Evolutionary conservation across 202 grass and related monocot genomes (phyloP), one percentile per base, ranked within the genome.

Genomic region (Schoenoplectus tabernaemontani): DNA sequence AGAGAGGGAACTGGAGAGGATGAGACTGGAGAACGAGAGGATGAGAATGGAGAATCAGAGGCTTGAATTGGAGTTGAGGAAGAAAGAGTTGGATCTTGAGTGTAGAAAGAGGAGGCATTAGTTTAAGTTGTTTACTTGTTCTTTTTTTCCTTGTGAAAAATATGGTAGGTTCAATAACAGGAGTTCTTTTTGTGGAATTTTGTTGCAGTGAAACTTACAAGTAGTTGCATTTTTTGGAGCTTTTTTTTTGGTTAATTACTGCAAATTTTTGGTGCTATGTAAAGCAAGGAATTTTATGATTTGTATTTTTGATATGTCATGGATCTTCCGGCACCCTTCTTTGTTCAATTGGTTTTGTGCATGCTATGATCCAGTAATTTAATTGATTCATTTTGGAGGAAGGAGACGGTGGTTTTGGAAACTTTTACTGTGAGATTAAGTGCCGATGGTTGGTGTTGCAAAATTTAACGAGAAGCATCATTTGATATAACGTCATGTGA

Each of bases 21-120:
- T 89, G 89, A 91, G 81, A 65, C 72, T 88, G 56, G 91, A 92
- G 66, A 93, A 97, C 11, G 91, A 93, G 82, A 91, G 82, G 66
- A 91, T 97, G 89, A 82, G 51, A 60, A 68, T 97, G 80, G 83
- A 93, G 69, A 93, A 97, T 86, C 89, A 97, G 78, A 83, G 78
- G 48, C 37, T 97, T 30, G 78, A 87, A 43, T 81, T 97, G 84
- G 91, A 93, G 42, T 28, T 97, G 74, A 92, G 60, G 81, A 83
- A 88, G 50, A 90, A 92, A 81, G 94, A 92, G 84, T 84, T 92
- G 62, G 86, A 93, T 59, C 59, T 87, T 83, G 86, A 89, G 71
- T 53, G 85, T 75, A 88, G 69, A 72, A 82, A 82, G 57, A 90
- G 85, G 74, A 90, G 77, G 50, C 70, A 61, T 44, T 75, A 67